Evolutionary conservation across 345 rosid genomes (phyloP).

Genomic region (Syzygium aqueum): DNA sequence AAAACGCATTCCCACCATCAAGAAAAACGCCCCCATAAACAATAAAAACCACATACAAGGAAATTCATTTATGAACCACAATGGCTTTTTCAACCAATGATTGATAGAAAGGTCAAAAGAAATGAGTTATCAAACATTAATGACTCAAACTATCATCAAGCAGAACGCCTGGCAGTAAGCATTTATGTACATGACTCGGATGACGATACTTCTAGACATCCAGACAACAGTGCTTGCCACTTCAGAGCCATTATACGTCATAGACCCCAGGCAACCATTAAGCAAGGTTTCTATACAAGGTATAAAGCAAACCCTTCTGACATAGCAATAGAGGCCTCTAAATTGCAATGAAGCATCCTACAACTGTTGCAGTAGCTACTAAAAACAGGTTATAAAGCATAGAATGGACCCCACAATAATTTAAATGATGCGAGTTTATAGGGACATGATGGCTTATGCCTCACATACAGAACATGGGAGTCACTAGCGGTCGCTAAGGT

Average conservation of each 20-base stretch:
- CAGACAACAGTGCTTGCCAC: neutral
- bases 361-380: neutral
- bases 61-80: neutral
- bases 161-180: neutral
- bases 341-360: neutral
- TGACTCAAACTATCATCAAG: neutral
- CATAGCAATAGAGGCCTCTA: neutral
- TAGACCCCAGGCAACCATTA: neutral
- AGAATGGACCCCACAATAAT: neutral
- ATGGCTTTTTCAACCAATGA: neutral
- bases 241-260: neutral
- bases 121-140: neutral
- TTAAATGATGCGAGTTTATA: constrained; percentile 17
- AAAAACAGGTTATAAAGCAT: neutral
- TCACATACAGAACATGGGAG: neutral
- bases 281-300: neutral
- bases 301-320: neutral
- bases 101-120: neutral
- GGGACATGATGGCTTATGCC: neutral
- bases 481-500: constrained; percentile 24
- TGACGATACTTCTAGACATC: neutral
- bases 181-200: neutral
- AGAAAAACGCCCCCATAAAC: neutral
- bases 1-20: neutral
- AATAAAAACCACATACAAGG: neutral